Conservation (phyloP, 2,329 filamentous ascomycete genomes). For the Diaporthe destruens region DNA sequence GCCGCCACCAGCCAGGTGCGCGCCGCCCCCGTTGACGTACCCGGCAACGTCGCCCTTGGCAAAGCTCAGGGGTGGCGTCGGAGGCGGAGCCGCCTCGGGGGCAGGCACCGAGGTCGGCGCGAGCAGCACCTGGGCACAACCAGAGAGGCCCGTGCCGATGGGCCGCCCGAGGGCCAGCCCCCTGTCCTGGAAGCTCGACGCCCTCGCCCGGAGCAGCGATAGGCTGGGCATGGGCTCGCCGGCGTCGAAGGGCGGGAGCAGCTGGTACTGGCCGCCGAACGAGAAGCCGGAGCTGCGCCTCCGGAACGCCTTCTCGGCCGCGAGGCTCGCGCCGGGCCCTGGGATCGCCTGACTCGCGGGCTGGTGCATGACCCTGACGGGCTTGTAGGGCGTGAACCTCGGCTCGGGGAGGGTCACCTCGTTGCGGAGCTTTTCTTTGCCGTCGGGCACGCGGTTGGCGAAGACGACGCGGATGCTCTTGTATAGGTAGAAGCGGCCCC, state of each 20-base stretch:
- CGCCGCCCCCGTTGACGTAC: constrained; percentile 70
- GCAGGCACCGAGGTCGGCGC: constrained; percentile 10
- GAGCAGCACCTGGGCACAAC: constrained; percentile 13
- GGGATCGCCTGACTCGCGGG: constrained; percentile 39
- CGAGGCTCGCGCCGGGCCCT: constrained; percentile 60
- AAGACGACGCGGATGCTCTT: constrained; percentile 95
- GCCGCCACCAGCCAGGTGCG: constrained; percentile 60
- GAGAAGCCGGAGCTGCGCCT: constrained; percentile 68
- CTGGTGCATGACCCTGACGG: constrained; percentile 66
- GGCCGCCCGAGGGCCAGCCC: constrained; percentile 1
- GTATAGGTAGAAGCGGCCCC: constrained; percentile 89
- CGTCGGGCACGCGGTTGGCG: constrained; percentile 94
- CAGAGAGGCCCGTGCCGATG: constrained; percentile 1
- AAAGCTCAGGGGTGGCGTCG: constrained; percentile 46
- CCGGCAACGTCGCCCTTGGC: constrained; percentile 48
- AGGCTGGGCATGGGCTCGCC: constrained; percentile 35
- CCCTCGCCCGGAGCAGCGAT: constrained; percentile 16
- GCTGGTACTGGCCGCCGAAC: constrained; percentile 45
- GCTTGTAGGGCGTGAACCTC: constrained; percentile 86
- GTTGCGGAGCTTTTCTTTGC: constrained; percentile 90
- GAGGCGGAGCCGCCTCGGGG: constrained; percentile 2
- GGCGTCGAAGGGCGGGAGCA: constrained; percentile 21
- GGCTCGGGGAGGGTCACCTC: constrained; percentile 93
- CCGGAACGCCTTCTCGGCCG: constrained; percentile 70
- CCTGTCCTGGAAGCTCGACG: constrained; percentile 33